Evolutionary conservation across 2,329 filamentous ascomycete species (phyloP), one percentile per base, ranked within the genome.

Genomic region (Keithomyces neogunnii): DNA sequence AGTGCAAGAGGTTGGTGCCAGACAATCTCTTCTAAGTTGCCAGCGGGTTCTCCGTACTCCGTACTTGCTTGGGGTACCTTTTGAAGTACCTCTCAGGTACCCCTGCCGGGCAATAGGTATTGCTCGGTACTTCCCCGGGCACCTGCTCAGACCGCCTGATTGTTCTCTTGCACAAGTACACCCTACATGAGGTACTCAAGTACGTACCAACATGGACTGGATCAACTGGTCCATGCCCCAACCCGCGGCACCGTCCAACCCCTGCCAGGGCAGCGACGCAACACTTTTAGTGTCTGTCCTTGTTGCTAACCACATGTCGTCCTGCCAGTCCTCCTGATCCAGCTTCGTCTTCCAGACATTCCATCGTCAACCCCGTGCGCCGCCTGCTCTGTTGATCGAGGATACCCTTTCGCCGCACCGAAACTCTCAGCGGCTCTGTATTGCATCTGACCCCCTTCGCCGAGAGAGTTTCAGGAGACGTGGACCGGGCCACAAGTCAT

Each of bases 261-360:
- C 49, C 55, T 54, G 53, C 53, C 57, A 54, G 52, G 55, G 54
- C 53, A 52, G 40, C 50, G 51, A 53, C 51, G 51, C 54, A 51
- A 56, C 48, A 42, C 47, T 48, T 48, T 45, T 38, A 32, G 13
- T 31, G 40, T 54, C 60, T 62, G 57, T 55, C 58, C 55, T 59
- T 50, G 55, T 65, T 59, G 11, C 3, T 57, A 62, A 61, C 56
- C 62, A 56, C 61, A 58, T 62, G 61, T 60, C 60, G 61, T 59
- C 58, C 59, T 59, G 60, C 56, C 58, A 62, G 57, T 62, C 62
- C 63, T 65, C 65, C 60, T 56, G 56, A 63, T 61, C 38, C 59
- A 45, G 54, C 49, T 53, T 50, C 56, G 48, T 42, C 51, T 51
- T 45, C 50, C 49, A 19, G 32, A 31, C 7, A 9, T 4, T 10